These are phyloP conservation scores for Suillus bovinus DNA, from an alignment of 768 basidiomycete genomes.

Conservation along the genomic window DNA sequence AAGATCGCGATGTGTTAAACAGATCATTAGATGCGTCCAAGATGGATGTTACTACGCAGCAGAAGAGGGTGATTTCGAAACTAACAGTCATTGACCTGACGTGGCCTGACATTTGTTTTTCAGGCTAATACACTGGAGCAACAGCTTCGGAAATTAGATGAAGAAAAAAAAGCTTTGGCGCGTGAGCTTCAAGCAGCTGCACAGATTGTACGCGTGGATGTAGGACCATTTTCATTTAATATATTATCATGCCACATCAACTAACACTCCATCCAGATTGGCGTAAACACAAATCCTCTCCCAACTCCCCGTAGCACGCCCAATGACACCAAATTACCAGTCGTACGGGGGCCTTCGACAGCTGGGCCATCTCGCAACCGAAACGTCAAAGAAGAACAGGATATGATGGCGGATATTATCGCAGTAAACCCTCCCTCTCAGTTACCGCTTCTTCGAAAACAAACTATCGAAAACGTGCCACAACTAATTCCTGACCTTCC, in stretches of 20 bases:
- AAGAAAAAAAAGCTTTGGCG: not conserved
- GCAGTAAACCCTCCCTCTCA: not conserved
- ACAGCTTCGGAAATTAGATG: not conserved
- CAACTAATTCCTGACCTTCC: conserved; percentile 8
- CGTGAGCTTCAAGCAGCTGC: not conserved
- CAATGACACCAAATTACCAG: not conserved
- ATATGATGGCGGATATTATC: not conserved
- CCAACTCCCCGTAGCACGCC: not conserved
- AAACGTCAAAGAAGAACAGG: not conserved
- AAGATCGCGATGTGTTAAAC: not conserved
- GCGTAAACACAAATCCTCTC: not conserved
- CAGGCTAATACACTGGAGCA: not conserved
- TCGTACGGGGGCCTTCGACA: not conserved
- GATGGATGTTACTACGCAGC: not conserved
- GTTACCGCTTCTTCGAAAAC: not conserved
- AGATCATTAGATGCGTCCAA: not conserved
- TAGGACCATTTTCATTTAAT: not conserved
- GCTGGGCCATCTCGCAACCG: not conserved
- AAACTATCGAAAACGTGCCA: not conserved
- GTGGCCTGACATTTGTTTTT: not conserved
- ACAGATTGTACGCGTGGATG: not conserved
- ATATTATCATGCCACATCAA: not conserved
- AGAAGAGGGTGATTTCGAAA: not conserved
- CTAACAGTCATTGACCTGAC: not conserved
- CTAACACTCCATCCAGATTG: not conserved